These are phyloP conservation scores for Fusarium subtropicale DNA, from an alignment of 2,329 filamentous ascomycete species.

Conservation along the genomic window DNA sequence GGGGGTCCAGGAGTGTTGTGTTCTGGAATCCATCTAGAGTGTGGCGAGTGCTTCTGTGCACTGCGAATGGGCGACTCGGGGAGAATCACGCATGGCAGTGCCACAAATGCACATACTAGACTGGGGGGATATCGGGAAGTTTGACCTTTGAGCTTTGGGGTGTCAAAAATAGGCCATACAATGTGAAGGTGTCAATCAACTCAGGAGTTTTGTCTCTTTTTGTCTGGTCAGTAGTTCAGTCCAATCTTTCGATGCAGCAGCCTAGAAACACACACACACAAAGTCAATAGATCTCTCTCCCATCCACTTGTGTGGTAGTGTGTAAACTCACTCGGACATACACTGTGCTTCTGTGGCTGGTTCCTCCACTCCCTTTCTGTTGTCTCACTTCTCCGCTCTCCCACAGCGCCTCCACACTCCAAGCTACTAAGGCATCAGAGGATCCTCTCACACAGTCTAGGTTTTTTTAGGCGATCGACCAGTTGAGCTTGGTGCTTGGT, in stretches of 20 bases:
- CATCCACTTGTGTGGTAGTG: conserved; percentile 5
- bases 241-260: neutral
- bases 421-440: conserved; percentile 26
- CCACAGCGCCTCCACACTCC: conserved; percentile 42
- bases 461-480: conserved; percentile 44
- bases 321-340: neutral
- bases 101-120: conserved; percentile 29
- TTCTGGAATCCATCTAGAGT: conserved; percentile 41
- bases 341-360: conserved; percentile 39
- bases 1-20: conserved; percentile 30
- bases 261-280: neutral
- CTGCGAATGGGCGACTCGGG: conserved; percentile 31
- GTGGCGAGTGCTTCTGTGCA: conserved; percentile 39
- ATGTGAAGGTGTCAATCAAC: too few relatives aligned
- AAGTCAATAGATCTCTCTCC: neutral
- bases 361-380: conserved; percentile 34
- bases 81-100: conserved; percentile 32
- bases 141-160: neutral
- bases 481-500: conserved; percentile 47
- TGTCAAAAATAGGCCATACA: neutral
- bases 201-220: neutral
- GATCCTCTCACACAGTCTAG: conserved; percentile 41
- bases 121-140: neutral
- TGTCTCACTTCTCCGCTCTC: conserved; percentile 44
- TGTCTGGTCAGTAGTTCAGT: neutral